Evolutionary conservation across 208 protist species (phyloP).

Genomic region (Trichomonas vaginalis): DNA sequence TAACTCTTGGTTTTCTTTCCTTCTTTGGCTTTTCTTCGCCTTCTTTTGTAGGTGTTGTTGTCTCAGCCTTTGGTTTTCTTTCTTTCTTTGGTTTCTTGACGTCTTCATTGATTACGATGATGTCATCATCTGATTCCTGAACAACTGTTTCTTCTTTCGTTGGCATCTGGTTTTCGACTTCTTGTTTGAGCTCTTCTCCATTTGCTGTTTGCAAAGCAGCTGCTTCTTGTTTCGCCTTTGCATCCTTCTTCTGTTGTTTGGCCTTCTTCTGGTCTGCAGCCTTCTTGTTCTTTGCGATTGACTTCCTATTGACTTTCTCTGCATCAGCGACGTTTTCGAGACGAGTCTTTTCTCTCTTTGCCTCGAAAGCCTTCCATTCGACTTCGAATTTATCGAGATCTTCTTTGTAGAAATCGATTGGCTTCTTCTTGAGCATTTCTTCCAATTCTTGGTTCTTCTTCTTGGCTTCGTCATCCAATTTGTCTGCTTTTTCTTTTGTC

Average conservation of each 20-base stretch:
- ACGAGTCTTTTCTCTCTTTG: background rate
- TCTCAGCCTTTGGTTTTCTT: background rate
- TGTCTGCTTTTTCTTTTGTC: constrained; percentile 76
- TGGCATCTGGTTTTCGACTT: background rate
- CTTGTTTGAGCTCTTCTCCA: background rate
- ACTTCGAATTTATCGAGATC: constrained; percentile 37
- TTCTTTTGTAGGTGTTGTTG: background rate
- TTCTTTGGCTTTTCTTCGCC: background rate
- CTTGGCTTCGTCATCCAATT: constrained; percentile 59
- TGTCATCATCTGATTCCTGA: background rate
- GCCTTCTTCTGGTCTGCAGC: background rate
- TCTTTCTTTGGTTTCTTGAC: background rate
- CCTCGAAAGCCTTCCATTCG: background rate
- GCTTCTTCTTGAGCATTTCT: constrained; percentile 50
- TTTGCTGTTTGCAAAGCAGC: background rate
- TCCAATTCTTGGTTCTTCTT: constrained; percentile 55
- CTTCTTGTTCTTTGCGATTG: background rate
- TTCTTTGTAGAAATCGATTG: constrained; percentile 40
- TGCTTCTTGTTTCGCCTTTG: too few relatives aligned
- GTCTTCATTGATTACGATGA: background rate
- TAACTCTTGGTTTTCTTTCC: background rate
- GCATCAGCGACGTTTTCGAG: background rate
- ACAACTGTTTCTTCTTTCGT: background rate
- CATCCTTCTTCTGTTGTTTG: background rate
- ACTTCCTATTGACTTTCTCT: background rate